Percentiles rank a stretch among this genome's conserved stretches.
phyloP scores from a whole-genome alignment of 2,329 filamentous ascomycete genomes.

The Lomentospora prolificans region DNA sequence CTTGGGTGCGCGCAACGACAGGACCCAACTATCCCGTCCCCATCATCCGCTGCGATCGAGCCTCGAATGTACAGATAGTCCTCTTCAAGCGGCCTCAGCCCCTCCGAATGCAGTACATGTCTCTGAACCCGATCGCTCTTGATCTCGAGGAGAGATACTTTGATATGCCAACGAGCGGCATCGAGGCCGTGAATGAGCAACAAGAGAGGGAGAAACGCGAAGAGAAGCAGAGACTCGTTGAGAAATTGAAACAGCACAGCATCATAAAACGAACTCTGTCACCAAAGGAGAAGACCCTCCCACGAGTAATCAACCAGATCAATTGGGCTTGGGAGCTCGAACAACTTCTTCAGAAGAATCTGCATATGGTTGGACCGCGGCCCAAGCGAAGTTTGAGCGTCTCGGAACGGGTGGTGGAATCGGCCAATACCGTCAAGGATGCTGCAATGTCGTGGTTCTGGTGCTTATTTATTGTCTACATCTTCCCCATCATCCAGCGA shows the following conservation, averaged over 20 bases:
- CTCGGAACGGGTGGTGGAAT: conserved; percentile 87
- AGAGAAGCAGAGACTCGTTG: conserved; percentile 57
- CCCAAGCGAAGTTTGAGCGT: conserved; percentile 82
- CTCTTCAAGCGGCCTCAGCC: conserved; percentile 82
- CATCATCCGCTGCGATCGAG: conserved; percentile 60
- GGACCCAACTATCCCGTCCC: conserved; percentile 48
- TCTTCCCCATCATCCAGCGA: conserved; percentile 66
- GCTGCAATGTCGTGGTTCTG: conserved; percentile 59
- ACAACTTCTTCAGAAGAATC: conserved; percentile 77
- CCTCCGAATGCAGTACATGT: conserved; percentile 91
- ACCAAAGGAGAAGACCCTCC: conserved; percentile 70
- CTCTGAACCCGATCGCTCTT: conserved; percentile 77
- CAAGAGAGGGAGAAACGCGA: conserved; percentile 49
- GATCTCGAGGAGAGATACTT: conserved; percentile 64
- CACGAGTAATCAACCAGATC: conserved; percentile 80
- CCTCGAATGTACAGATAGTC: conserved; percentile 73
- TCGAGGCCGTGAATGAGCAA: conserved; percentile 64
- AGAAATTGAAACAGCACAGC: conserved; percentile 83
- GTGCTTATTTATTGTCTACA: conserved; percentile 61
- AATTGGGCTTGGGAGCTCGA: conserved; percentile 94
- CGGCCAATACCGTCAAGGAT: conserved; percentile 76
- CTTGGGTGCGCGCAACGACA: conserved; percentile 55
- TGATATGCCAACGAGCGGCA: conserved; percentile 28
- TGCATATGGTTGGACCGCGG: conserved; percentile 70
- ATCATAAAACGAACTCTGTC: conserved; percentile 69